Evolutionary conservation across 78 protist species (phyloP), one percentile per base, ranked within the genome.

Genomic region (Thecamonas trahens): DNA sequence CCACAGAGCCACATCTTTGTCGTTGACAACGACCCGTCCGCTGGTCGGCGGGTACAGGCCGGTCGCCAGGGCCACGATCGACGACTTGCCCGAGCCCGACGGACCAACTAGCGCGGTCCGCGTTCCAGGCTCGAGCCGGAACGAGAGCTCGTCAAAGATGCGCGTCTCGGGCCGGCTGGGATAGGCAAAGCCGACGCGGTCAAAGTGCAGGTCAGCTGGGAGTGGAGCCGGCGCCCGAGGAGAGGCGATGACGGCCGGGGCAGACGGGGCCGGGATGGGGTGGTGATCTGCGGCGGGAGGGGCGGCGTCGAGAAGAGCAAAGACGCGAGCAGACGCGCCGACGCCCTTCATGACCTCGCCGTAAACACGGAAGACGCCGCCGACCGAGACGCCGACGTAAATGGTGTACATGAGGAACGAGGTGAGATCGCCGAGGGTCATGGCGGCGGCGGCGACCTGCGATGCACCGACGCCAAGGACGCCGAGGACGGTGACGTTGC

Each of bases 31-130:
- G 32, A 73, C 50, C 28, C n/a, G 4, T 55, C 78, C 78, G 6
- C 7, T 5, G 13, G 14, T 40, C 26, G 69, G 71, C 20, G 37
- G 37, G 69, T 73, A 73, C 9, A 61, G 42, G 2, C 70, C 9
- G 32, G 18, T 6, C 35, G 61, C 31, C 6, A 73, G 47, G n/a
- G 39, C n/a, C n/a, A 53, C 8, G 15, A 63, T 3, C 4, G 77
- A 58, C 24, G 69, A 35, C 45, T 79, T 79, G 24, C 84, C 84
- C 1, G 67, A 42, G 8, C 84, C 84, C 18, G 72, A 61, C 14
- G 77, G 74, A 1, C 84, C 84, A 35, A 79, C 84, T n/a, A 79
- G 18, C 7, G 84, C 84, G 22, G 70, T 61, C 35, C 6, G 32
- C 6, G 28, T 28, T 5, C 78, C 78, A 53, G 14, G 59, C 31